Evolutionary conservation across 139 green algal genomes (phyloP).

Genomic region (Dunaliella primolecta): DNA sequence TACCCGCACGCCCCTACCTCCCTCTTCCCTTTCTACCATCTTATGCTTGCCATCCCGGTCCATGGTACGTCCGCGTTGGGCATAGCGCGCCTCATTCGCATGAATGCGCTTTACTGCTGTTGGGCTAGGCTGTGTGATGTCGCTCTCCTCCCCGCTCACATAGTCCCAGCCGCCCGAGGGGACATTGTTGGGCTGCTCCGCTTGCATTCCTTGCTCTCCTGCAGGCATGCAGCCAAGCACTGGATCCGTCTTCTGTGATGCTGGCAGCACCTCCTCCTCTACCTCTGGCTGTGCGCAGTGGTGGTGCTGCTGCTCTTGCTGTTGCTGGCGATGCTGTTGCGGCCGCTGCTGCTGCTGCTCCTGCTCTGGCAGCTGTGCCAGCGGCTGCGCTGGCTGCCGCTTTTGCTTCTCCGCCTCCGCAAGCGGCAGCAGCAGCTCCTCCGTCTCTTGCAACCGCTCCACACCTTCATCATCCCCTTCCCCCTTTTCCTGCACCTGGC

Average conservation of each 20-base stretch:
- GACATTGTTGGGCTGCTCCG: background rate
- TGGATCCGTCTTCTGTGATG: background rate
- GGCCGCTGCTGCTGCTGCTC: background rate
- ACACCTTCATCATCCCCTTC: background rate
- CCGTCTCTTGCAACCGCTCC: background rate
- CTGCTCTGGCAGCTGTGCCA: background rate
- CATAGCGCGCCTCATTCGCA: background rate
- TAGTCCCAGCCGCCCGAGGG: background rate
- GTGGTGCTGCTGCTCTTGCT: background rate
- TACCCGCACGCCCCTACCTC: background rate
- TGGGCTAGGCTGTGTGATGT: background rate
- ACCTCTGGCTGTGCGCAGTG: background rate
- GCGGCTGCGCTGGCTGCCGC: background rate
- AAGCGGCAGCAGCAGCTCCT: background rate
- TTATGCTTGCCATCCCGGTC: background rate
- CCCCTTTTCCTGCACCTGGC: background rate
- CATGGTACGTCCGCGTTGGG: background rate
- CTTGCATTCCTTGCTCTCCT: background rate
- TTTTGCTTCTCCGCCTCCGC: background rate
- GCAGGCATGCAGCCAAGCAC: background rate
- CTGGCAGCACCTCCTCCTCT: background rate
- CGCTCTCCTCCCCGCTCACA: background rate
- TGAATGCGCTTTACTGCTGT: background rate
- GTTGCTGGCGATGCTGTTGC: background rate
- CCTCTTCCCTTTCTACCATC: background rate